Evolutionary conservation across 305 asterid genomes (phyloP).

Genomic region (Plantago lanceolata): DNA sequence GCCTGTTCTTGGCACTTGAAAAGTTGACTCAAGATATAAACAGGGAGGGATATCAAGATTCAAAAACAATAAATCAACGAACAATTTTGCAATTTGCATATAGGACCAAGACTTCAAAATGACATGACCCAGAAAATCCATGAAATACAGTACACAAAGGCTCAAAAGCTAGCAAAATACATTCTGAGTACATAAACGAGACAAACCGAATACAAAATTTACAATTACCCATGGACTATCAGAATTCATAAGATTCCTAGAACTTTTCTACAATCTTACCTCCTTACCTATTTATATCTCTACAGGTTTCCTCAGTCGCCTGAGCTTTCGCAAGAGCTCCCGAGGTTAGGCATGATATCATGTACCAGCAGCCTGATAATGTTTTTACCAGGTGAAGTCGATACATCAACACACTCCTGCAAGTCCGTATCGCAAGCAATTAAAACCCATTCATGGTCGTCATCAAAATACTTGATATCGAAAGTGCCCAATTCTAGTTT

Average conservation of each 20-base stretch:
- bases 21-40: too few species aligned
- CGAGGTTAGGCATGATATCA: slow-evolving; percentile 55
- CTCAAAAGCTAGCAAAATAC: background rate
- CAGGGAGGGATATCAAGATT: too few species aligned
- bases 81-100: too few species aligned
- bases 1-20: too few species aligned
- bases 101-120: too few species aligned
- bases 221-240: slow-evolving; percentile 38
- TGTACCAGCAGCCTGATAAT: slow-evolving; percentile 61
- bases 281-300: slow-evolving; percentile 35
- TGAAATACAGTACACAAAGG: background rate
- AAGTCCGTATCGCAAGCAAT: slow-evolving; percentile 67
- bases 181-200: slow-evolving; percentile 11
- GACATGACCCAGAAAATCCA: background rate
- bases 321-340: slow-evolving; percentile 83
- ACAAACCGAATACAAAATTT: slow-evolving; percentile 27
- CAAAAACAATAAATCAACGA: too few species aligned
- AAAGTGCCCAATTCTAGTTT: slow-evolving; percentile 65
- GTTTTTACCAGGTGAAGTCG: slow-evolving; percentile 47
- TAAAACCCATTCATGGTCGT: slow-evolving; percentile 83
- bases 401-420: slow-evolving; percentile 62
- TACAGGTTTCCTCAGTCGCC: slow-evolving; percentile 43
- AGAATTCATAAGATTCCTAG: slow-evolving; percentile 44
- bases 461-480: slow-evolving; percentile 73
- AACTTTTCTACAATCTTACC: slow-evolving; percentile 37